Base-by-base conservation (phyloP, 2,329 filamentous ascomycete genomes). In the Raffaelea arxii region DNA sequence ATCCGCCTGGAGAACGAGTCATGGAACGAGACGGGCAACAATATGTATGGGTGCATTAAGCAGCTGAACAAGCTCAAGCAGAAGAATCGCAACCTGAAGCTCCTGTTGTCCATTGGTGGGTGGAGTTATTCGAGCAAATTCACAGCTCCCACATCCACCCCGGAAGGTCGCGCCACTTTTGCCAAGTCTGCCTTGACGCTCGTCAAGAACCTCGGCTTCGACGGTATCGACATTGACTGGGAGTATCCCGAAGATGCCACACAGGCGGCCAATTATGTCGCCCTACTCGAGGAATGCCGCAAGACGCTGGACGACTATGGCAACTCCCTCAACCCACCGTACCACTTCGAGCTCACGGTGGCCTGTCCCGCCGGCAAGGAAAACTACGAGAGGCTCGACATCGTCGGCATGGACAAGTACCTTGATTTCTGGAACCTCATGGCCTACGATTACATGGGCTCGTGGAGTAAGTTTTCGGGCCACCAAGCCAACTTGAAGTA, bases 121-220 rank as follows among this genome's bases (percentile, higher is more conserved):
- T 96, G 89, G 89, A 94, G 89, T 0, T 95, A 94, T 63, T 86
- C 83, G 52, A 70, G 77, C 62, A 92, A 94, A 67, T 94, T 96
- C 64, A 74, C 77, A n/a, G 68, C 66, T 24, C 84, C 88, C 0
- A 83, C 84, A 1, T 84, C 84, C 37, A 88, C 84, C 0, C 70
- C 78, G 0, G 64, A 75, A 22, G 87, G 88, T 9, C 77, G 89
- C 7, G 69, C 72, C 25, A 74, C 61, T 1, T 96, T 96, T 64
- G 90, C 88, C 9, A 69, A 74, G 43, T 79, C 77, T 24, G 82
- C 86, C 27, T 83, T 94, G 1, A 72, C 80, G 21, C 67, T 96
- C 30, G 71, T 97, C 55, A 83, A 85, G 61, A 79, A 92, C 56
- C 69, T 89, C 12, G 91, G 91, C 5, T 84, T 97, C 53, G 81